Evolutionary conservation across 495 filamentous ascomycete genomes (phyloP), one percentile per base, ranked within the genome.

Genomic region (Evansstolkia leycettana): DNA sequence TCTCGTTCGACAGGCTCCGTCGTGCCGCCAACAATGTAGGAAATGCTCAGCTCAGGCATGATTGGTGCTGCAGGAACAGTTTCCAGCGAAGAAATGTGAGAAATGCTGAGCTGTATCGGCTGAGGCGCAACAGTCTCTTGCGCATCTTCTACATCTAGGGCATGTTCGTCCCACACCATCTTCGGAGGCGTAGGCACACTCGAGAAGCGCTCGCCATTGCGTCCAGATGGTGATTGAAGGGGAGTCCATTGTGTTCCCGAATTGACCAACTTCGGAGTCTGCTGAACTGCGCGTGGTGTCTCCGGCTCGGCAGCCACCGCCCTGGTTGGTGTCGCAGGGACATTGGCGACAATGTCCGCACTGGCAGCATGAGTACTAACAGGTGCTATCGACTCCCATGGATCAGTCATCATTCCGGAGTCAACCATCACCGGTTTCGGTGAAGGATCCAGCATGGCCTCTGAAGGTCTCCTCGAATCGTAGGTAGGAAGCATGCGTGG

Each of bases 331-430:
- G 55, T 51, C 17, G 42, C 17, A n/a, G 46, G 54, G 15, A 33
- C 31, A 24, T 37, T 28, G 6, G 36, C 28, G 6, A 30, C 10
- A 8, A 23, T 27, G 15, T 38, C 36, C 3, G 40, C 49, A 5
- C 28, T 38, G 3, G 34, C 15, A 16, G 23, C 5, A 12, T 37
- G 23, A 10, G 33, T 32, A 23, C 32, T 18, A 19, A 41, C 23
- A 6, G 42, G 20, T 17, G 37, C 24, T 6, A 27, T 36, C 5
- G 47, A 52, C 28, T 51, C 50, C 66, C 62, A 80, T 12, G 81
- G 72, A 14, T 94, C 90, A 2, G 90, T 98, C 86, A 94, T 94
- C 50, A 82, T 78, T 31, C 77, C 78, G 37, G 69, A 75, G 55
- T 94, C 86, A 17, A 89, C 72, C 80, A 88, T 90, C 13, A 48